These are phyloP conservation scores for Lachnellula arida DNA, from an alignment of 2,329 filamentous ascomycete species.

Conservation along the genomic window DNA sequence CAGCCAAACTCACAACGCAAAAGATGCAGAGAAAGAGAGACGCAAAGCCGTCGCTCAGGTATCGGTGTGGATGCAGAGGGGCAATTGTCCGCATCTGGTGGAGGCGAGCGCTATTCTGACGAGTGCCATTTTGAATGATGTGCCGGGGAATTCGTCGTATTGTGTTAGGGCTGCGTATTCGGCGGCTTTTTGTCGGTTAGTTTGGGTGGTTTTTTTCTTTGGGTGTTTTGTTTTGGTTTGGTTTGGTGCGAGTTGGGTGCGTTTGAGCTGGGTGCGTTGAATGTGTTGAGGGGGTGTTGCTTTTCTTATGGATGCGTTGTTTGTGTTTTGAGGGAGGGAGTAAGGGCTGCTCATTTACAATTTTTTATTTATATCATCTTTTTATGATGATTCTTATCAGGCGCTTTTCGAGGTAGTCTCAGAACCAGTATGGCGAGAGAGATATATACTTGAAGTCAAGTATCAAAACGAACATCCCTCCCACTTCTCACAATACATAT, in stretches of 20 bases:
- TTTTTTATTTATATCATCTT: too few relatives aligned
- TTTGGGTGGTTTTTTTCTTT: conserved; percentile 17
- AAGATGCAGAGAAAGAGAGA: conserved; percentile 29
- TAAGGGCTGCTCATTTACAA: too few relatives aligned
- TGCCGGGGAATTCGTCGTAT: conserved; percentile 38
- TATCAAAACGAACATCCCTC: too few relatives aligned
- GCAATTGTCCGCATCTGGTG: conserved; percentile 71
- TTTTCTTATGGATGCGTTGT: too few relatives aligned
- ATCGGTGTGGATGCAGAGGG: conserved; percentile 65
- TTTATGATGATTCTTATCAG: too few relatives aligned
- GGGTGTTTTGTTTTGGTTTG: not conserved
- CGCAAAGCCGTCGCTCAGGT: conserved; percentile 52
- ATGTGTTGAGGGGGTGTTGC: not conserved
- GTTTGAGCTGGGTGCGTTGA: not conserved
- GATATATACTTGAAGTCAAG: too few relatives aligned
- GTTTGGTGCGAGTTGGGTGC: too few relatives aligned
- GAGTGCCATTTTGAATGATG: conserved; percentile 64
- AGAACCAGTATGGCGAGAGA: too few relatives aligned
- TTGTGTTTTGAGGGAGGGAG: too few relatives aligned
- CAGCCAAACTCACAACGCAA: conserved; percentile 6
- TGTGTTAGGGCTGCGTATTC: conserved; percentile 66
- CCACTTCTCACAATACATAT: too few relatives aligned
- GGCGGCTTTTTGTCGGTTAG: conserved; percentile 68
- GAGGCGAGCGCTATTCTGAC: conserved; percentile 73
- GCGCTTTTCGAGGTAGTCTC: too few relatives aligned